Base-by-base conservation (phyloP, 306 rosid species). In the Rosa rugosa region DNA sequence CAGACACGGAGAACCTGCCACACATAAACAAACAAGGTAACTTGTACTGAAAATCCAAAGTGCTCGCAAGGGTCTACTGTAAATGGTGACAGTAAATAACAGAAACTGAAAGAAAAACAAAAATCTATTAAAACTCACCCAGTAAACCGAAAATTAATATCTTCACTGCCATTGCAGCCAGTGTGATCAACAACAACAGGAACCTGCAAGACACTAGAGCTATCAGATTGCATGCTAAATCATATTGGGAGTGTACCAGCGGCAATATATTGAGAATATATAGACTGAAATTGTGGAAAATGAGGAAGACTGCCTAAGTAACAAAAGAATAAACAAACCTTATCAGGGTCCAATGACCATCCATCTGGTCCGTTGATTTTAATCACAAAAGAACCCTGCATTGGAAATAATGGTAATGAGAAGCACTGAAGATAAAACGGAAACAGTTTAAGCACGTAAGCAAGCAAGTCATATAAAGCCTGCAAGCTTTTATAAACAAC, bases 161-260 rank as follows among this genome's bases (percentile, higher is more conserved):
- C 99, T 69, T 96, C 97, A 81, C 89, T 89, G 59, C 93, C 90
- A 79, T 96, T 96, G 91, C 98, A 96, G 81, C 99, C 99, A 12
- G 83, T 62, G 82, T 86, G 88, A 60, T 93, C 99, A 68, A 96
- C 94, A 80, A 87, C 80, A 64, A 91, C 96, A 34, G 93, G 96
- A 80, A 93, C 99, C 98, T 93, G 81, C 50, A 80, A 63, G 83
- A 10, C 18, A 70, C 44, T 57, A 45, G 27, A 54, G 17, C 23
- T 20, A 51, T 79, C 69, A 69, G 50, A 50, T 72, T 44, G 81
- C 75, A 77, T 62, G 65, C 69, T 34, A 4, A 80, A 82, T 51
- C 62, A 63, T 25, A 73, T 51, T 63, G 72, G 75, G 13, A 75
- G 40, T 85, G 16, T 14, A 83, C 36, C 9, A 45, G 69, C 41